These are phyloP conservation scores for Candida ortonii DNA, from an alignment of 805 yeast genomes.

Conservation along the genomic window DNA sequence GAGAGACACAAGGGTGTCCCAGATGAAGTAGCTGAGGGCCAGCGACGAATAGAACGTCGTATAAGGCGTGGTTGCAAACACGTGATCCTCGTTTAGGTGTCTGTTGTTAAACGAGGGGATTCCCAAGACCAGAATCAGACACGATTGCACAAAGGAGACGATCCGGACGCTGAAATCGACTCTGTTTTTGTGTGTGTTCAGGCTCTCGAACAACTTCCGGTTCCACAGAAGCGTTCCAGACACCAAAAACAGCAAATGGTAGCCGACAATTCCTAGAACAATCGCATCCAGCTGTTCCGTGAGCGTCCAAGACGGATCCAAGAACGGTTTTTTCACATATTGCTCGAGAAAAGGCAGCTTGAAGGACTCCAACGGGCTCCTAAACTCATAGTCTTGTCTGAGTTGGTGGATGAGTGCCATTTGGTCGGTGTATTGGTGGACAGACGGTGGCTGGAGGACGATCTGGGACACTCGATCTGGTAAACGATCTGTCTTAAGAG, in stretches of 20 bases:
- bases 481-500: too few relatives aligned
- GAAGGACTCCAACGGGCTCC: conserved; percentile 23
- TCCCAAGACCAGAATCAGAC: conserved; percentile 29
- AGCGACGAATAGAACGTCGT: conserved; percentile 28
- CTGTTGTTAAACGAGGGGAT: conserved; percentile 31
- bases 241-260: conserved; percentile 18
- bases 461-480: too few relatives aligned
- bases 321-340: conserved; percentile 6
- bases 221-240: conserved; percentile 16
- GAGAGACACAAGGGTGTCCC: conserved; percentile 34
- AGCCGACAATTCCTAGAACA: conserved; percentile 18
- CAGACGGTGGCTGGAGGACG: too few relatives aligned
- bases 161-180: conserved; percentile 33
- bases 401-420: too few relatives aligned
- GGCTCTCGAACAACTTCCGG: conserved; percentile 10
- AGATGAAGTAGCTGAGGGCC: conserved; percentile 36
- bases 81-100: conserved; percentile 27
- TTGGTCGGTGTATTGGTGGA: too few relatives aligned
- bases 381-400: conserved; percentile 18
- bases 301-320: conserved; percentile 11
- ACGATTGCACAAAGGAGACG: conserved; percentile 35
- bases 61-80: conserved; percentile 36
- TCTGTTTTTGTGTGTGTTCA: conserved; percentile 18
- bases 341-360: conserved; percentile 19
- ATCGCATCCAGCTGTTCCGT: conserved; percentile 22